A percentile compares a stretch with the other conserved stretches of the same genome.
Evolutionary conservation across 257 asterid species (phyloP).

Genomic region (Leptodermis oblonga): DNA sequence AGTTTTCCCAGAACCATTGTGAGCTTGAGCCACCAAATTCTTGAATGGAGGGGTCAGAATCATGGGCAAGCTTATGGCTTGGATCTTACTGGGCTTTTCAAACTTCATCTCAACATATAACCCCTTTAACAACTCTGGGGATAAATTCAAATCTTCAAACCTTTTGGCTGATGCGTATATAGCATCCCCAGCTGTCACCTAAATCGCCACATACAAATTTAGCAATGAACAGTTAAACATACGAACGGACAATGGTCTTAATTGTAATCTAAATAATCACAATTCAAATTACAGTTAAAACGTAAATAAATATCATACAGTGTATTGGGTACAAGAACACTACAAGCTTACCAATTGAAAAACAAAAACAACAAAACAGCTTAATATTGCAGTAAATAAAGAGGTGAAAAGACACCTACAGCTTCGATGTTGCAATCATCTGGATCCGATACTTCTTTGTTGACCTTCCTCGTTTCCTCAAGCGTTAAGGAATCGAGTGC

Average conservation of each 20-base stretch:
- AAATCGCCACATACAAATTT: not conserved
- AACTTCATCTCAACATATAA: slow-evolving; percentile 77
- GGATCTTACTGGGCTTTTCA: slow-evolving; percentile 83
- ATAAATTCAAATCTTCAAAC: slow-evolving; percentile 80
- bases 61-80: slow-evolving; percentile 87
- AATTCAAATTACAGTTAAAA: not conserved
- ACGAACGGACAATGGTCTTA: not conserved
- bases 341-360: not conserved
- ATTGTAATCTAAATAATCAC: too few species aligned
- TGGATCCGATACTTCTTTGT: slow-evolving; percentile 40
- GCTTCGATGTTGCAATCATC: slow-evolving; percentile 52
- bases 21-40: slow-evolving; percentile 95
- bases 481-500: slow-evolving; percentile 22
- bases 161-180: slow-evolving; percentile 65
- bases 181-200: slow-evolving; percentile 82
- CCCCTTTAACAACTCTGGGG: slow-evolving; percentile 74
- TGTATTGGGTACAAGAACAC: not conserved
- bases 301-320: not conserved
- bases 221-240: not conserved
- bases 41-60: slow-evolving; percentile 76
- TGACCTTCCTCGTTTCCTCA: slow-evolving; percentile 31
- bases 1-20: slow-evolving; percentile 95
- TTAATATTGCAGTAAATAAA: not conserved
- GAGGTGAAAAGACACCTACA: slow-evolving; percentile 18
- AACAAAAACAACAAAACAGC: not conserved